Base-by-base conservation (phyloP, 2,329 filamentous ascomycete genomes). In the Aspergillus hiratsukae region DNA sequence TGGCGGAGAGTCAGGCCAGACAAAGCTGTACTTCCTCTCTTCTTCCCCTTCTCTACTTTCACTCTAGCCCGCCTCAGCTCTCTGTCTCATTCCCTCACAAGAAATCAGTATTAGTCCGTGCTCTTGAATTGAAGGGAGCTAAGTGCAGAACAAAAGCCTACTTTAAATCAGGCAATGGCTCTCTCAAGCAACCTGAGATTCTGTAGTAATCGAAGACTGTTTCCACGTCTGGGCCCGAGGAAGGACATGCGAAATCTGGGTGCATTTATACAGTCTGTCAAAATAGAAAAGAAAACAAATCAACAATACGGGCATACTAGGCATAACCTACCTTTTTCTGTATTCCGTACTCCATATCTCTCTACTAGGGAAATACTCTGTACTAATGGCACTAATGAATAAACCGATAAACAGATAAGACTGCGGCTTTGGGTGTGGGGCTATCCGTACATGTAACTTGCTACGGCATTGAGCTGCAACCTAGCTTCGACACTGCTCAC, bases 371-470 rank as follows among this genome's bases (percentile, higher is more conserved):
- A 21, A 3, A n/a, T 43, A 43, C n/a, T 19, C 19, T 17, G 19
- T 21, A 2, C 21, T 11, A 10, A 45, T 21, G 41, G n/a, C 11
- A 23, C 41, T 45, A 19, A 45, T 23, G 4, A 23, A 23, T 23
- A 10, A 23, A 23, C 7, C 11, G 9, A 45, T 45, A 19, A 54
- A 61, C 50, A 58, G 31, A 55, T 21, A 21, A 51, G 37, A 35
- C 29, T 56, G 25, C 14, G 43, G 43, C 21, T 56, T 31, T 25
- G 29, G 54, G 51, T 48, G 56, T 52, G 50, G 54, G 54, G 31
- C 31, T 8, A 41, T 29, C 52, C 48, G 48, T 53, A 51, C 54
- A 60, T 61, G 60, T 46, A 41, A 55, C 51, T 43, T 52, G 58
- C 52, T 52, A 37, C 50, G 28, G 28, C 45, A 52, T 54, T 54